Percentiles rank a stretch among this genome's conserved stretches.
phyloP scores from a whole-genome alignment of 192 early-diverging fungal species.

The Linnemannia hyalina region DNA sequence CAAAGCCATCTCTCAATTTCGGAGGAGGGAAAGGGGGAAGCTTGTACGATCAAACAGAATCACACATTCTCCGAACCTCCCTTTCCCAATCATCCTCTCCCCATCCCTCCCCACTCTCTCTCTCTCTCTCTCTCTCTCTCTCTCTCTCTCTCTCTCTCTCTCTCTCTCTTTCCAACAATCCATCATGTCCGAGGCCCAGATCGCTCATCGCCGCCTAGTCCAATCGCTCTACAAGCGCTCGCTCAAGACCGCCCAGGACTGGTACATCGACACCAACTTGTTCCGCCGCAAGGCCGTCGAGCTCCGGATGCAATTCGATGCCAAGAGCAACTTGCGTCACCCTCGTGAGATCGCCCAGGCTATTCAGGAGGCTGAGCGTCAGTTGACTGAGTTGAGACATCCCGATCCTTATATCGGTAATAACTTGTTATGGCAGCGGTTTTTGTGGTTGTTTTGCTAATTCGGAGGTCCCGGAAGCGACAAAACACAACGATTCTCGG shows the following conservation, averaged over 20 bases:
- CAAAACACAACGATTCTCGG: too few species aligned
- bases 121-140: not conserved
- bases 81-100: not conserved
- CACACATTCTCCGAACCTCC: not conserved
- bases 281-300: conserved; percentile 87
- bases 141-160: not conserved
- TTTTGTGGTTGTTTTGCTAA: conserved; percentile 77
- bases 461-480: conserved; percentile 64
- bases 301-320: conserved; percentile 89
- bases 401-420: conserved; percentile 89
- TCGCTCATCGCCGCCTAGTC: conserved; percentile 79
- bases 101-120: not conserved
- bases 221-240: conserved; percentile 88
- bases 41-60: not conserved
- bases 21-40: not conserved
- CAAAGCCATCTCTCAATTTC: conserved; percentile 6
- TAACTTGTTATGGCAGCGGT: conserved; percentile 49
- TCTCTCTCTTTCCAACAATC: not conserved
- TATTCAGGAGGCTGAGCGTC: conserved; percentile 78
- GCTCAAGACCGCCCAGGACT: conserved; percentile 86
- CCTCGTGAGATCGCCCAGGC: conserved; percentile 78
- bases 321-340: conserved; percentile 78
- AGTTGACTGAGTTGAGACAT: conserved; percentile 80
- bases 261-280: conserved; percentile 86
- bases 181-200: conserved; percentile 60